Conservation (phyloP, 192 early-diverging fungal species). For the Phycomyces blakesleeanus region DNA sequence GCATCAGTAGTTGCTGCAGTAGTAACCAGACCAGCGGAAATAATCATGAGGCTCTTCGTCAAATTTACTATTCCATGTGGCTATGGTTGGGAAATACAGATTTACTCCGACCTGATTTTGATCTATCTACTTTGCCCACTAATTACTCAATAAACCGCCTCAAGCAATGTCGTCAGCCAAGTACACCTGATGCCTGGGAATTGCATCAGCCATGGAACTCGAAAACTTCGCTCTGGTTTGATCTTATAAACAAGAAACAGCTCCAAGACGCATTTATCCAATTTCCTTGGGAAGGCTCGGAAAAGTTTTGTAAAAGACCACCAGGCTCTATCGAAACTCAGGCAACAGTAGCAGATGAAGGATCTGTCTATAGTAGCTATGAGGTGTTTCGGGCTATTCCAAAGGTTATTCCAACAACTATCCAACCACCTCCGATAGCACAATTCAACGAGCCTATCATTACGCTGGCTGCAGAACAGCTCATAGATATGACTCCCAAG, state of each 20-base stretch:
- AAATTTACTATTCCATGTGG: conserved; percentile 45
- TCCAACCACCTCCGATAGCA: conserved; percentile 7
- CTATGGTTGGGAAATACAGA: conserved; percentile 43
- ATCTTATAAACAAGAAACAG: conserved; percentile 24
- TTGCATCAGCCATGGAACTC: conserved; percentile 26
- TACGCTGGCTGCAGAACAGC: neutral
- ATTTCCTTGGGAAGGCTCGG: conserved; percentile 19
- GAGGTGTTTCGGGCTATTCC: neutral
- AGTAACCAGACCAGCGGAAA: neutral
- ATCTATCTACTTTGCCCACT: conserved; percentile 28
- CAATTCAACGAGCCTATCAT: neutral
- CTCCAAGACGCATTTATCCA: neutral
- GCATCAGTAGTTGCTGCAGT: conserved; percentile 3
- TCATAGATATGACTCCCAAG: conserved; percentile 14
- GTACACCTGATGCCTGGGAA: neutral
- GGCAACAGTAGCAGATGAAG: neutral
- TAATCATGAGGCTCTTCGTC: conserved; percentile 29
- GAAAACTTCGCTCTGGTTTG: conserved; percentile 33
- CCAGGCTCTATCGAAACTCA: neutral
- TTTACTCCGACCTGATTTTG: conserved; percentile 23
- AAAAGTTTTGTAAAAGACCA: neutral
- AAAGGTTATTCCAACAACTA: neutral
- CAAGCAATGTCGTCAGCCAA: conserved; percentile 21
- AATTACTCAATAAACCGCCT: conserved; percentile 31
- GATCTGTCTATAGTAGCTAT: neutral